Conservation (phyloP, 208 protist species). For the Tritrichomonas musculus region DNA sequence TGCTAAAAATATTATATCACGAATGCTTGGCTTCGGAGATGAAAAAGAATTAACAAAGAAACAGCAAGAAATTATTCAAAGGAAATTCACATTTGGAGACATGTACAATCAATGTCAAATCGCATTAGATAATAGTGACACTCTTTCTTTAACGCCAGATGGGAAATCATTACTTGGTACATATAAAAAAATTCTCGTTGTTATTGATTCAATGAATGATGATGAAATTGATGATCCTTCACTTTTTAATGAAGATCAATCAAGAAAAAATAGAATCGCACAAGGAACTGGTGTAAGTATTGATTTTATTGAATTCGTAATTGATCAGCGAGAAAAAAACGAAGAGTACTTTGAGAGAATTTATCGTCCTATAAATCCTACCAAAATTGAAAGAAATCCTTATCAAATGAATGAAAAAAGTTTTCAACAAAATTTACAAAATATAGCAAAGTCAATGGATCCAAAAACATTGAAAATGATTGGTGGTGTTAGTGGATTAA, state of each 20-base stretch:
- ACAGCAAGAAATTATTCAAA: conserved; percentile 45
- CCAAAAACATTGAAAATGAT: not conserved
- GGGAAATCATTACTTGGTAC: too few relatives aligned
- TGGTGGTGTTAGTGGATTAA: too few relatives aligned
- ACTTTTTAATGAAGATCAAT: not conserved
- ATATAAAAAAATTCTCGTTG: not conserved
- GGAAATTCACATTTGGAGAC: conserved; percentile 46
- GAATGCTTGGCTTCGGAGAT: conserved; percentile 81
- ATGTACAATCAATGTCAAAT: conserved; percentile 50
- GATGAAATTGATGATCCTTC: not conserved
- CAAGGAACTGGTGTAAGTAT: not conserved
- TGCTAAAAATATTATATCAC: conserved; percentile 56
- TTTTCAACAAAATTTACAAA: not conserved
- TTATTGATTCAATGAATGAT: not conserved
- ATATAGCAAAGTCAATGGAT: not conserved
- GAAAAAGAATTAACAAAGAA: conserved; percentile 52
- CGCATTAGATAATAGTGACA: not conserved
- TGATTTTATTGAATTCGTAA: not conserved
- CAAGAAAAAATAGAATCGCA: not conserved
- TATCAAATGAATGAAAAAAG: not conserved
- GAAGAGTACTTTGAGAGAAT: not conserved
- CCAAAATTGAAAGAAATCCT: not conserved
- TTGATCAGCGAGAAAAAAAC: not conserved
- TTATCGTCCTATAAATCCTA: not conserved
- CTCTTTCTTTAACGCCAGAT: too few relatives aligned